Percentiles rank a stretch among this genome's conserved stretches.
phyloP scores from a whole-genome alignment of 208 protist species.

The Leishmania braziliensis region DNA sequence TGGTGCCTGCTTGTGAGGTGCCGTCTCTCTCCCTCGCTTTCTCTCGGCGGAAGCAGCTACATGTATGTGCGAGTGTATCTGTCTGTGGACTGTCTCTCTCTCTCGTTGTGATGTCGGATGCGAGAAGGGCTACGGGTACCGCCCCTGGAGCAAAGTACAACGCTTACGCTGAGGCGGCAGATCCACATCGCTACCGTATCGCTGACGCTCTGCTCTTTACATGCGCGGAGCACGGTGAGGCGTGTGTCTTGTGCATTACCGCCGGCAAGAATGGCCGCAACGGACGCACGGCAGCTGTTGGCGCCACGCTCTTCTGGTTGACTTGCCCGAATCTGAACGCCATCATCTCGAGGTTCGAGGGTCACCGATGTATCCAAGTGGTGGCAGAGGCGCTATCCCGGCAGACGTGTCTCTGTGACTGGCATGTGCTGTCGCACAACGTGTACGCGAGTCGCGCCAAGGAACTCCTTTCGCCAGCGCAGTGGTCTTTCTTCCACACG shows the following conservation, averaged over 20 bases:
- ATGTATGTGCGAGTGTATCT: background rate
- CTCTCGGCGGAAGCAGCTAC: background rate
- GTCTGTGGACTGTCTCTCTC: background rate
- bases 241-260: conserved; percentile 75
- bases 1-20: background rate
- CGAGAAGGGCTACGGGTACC: background rate
- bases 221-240: conserved; percentile 52
- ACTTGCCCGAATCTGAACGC: conserved; percentile 85
- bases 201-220: conserved; percentile 61
- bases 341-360: conserved; percentile 75
- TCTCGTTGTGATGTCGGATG: background rate
- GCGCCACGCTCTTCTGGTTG: conserved; percentile 85
- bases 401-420: conserved; percentile 16
- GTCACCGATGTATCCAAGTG: conserved; percentile 48
- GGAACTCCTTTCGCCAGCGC: conserved; percentile 39
- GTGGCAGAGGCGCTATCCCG: conserved; percentile 35
- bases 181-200: conserved; percentile 62
- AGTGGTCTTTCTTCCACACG: conserved; percentile 68
- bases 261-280: conserved; percentile 78
- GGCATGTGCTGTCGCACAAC: conserved; percentile 67
- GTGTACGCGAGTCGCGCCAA: conserved; percentile 46
- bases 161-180: conserved; percentile 57
- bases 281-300: conserved; percentile 67
- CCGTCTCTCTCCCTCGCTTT: background rate
- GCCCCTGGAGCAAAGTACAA: conserved; percentile 21